phyloP scores from a whole-genome alignment of 495 filamentous ascomycete species.

The Pyronema domesticum region DNA sequence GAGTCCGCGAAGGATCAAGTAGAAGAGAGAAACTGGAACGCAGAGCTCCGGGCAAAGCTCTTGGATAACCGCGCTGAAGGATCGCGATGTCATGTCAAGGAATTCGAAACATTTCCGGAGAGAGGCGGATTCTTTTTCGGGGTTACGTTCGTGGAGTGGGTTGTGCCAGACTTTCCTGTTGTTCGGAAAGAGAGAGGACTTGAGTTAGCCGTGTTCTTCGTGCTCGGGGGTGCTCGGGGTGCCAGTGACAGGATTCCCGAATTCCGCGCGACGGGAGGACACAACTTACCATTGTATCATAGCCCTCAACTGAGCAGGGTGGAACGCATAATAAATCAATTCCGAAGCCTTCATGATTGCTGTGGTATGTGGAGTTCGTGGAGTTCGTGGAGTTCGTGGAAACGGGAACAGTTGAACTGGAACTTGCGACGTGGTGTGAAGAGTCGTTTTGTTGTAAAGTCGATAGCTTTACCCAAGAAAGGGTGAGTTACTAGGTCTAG shows the following conservation, averaged over 20 bases:
- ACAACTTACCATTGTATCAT: conserved; percentile 74
- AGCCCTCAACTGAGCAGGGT: conserved; percentile 59
- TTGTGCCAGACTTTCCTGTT: conserved; percentile 91
- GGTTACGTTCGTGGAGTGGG: conserved; percentile 68
- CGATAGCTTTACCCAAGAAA: too few species aligned
- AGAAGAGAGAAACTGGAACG: conserved; percentile 81
- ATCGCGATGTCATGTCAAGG: conserved; percentile 75
- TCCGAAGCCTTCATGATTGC: conserved; percentile 29
- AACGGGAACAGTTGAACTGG: too few species aligned
- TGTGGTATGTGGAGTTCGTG: neutral
- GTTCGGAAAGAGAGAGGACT: neutral
- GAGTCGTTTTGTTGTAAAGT: too few species aligned
- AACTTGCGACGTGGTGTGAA: too few species aligned
- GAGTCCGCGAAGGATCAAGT: conserved; percentile 71
- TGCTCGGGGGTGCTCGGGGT: too few species aligned
- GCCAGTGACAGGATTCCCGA: neutral
- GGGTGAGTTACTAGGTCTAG: too few species aligned
- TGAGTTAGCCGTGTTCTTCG: neutral
- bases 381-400: too few species aligned
- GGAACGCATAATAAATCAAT: conserved; percentile 56
- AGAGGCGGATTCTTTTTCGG: conserved; percentile 51
- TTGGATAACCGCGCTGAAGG: conserved; percentile 84
- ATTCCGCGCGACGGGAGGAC: neutral
- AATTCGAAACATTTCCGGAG: conserved; percentile 69
- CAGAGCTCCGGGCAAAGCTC: conserved; percentile 88